Base-by-base conservation (phyloP, 306 rosid genomes). In the Ceratonia siliqua region DNA sequence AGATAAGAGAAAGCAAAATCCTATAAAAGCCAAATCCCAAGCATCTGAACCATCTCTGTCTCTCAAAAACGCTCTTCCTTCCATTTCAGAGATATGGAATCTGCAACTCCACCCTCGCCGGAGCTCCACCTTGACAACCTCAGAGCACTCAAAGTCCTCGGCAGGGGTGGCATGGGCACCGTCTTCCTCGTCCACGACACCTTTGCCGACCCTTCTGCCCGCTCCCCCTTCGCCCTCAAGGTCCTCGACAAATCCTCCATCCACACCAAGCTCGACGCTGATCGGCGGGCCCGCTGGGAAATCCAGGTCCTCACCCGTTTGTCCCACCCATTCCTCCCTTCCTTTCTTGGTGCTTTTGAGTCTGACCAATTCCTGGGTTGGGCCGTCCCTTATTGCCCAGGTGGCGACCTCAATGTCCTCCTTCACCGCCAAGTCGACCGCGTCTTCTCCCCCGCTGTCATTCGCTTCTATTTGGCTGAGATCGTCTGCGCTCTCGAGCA, bases 161-260 rank as follows among this genome's bases (percentile, higher is more conserved):
- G 99, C 0, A 86, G 87, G 36, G 99, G 99, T 6, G 99, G 96
- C 70, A 90, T 92, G 99, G 99, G 99, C 8, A 95, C 98, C 3
- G 99, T 95, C 45, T 89, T 92, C 79, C 86, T 95, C 7, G 91
- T 92, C 62, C 88, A 87, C 61, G 77, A 90, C 75, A 64, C 28
- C 25, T 8, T 33, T 0, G 2, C 68, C 1, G 88, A 83, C 18
- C 81, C 84, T 0, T 21, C 76, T 0, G 81, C 85, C 46, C 2
- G 52, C 33, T 20, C 13, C 45, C 83, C 87, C 0, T 87, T 88
- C 59, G 99, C 99, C 0, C 87, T 95, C 56, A 92, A 95, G 55
- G 91, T 95, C 9, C 90, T 95, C 8, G 91, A 92, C 74, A 90
- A 91, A 73, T 74, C 90, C 39, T 63, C 86, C 38, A 22, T 84